phyloP scores from a whole-genome alignment of 1,139 yeast species.

The Candida tropicalis region DNA sequence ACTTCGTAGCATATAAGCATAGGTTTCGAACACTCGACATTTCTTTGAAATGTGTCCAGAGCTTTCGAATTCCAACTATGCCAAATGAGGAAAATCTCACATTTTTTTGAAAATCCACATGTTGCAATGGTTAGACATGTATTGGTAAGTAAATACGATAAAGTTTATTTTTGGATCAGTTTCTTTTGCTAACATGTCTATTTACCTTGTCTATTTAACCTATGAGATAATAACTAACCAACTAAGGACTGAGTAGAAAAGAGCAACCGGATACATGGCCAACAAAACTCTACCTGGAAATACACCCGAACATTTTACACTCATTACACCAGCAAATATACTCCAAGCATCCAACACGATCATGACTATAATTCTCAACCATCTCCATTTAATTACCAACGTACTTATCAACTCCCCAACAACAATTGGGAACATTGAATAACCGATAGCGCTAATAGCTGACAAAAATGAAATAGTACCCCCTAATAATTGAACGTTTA shows the following conservation, averaged over 20 bases:
- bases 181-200: too few species aligned
- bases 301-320: constrained; percentile 70
- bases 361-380: constrained; percentile 58
- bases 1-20: constrained; percentile 12
- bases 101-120: not conserved
- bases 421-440: constrained; percentile 77
- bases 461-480: constrained; percentile 73
- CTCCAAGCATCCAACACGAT: constrained; percentile 68
- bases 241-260: constrained; percentile 71
- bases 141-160: too few species aligned
- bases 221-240: constrained; percentile 79
- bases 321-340: constrained; percentile 65
- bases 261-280: constrained; percentile 79
- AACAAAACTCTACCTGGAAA: constrained; percentile 67
- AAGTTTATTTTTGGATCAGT: too few species aligned
- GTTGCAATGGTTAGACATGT: not conserved
- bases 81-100: not conserved
- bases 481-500: constrained; percentile 76
- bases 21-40: constrained; percentile 32
- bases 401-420: constrained; percentile 65
- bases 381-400: constrained; percentile 52
- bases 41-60: not conserved
- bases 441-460: constrained; percentile 80
- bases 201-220: too few species aligned
- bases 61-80: not conserved